Conservation (phyloP, 1,284 basidiomycete genomes). For the Grifola frondosa region DNA sequence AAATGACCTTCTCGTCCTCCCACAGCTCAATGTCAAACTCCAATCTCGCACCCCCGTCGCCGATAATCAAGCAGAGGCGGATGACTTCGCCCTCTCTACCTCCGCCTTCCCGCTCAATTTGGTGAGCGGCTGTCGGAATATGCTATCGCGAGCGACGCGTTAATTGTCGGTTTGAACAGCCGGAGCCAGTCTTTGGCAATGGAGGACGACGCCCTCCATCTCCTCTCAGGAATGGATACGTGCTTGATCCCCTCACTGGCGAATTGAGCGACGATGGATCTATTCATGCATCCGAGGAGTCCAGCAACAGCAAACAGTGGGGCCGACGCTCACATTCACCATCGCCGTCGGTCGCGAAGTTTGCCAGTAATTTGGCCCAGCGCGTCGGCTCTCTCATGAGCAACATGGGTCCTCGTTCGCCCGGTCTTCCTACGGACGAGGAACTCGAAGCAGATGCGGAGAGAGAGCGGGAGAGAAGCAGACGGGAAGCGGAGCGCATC, state of each 20-base stretch:
- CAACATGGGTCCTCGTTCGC: conserved; percentile 44
- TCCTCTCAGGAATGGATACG: conserved; percentile 62
- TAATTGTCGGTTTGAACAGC: conserved; percentile 26
- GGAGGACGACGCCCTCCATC: conserved; percentile 63
- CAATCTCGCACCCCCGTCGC: conserved; percentile 30
- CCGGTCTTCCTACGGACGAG: conserved; percentile 61
- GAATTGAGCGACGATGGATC: conserved; percentile 53
- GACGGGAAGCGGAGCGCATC: conserved; percentile 74
- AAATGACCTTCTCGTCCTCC: conserved; percentile 30
- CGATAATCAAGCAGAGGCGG: conserved; percentile 30
- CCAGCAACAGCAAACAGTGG: conserved; percentile 41
- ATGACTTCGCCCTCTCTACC: conserved; percentile 36
- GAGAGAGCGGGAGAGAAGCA: conserved; percentile 67
- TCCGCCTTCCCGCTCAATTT: conserved; percentile 36
- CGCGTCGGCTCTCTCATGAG: conserved; percentile 64
- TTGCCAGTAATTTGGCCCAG: conserved; percentile 70
- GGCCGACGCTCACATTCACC: conserved; percentile 55
- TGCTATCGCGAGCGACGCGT: conserved; percentile 15
- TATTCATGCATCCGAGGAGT: conserved; percentile 43
- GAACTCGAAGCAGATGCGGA: conserved; percentile 78
- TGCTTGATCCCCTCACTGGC: conserved; percentile 52
- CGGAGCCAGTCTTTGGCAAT: conserved; percentile 36
- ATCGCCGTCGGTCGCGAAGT: conserved; percentile 64
- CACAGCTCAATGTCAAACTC: conserved; percentile 32
- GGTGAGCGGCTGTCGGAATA: conserved; percentile 25